Percentiles rank a stretch among this genome's conserved stretches.
Conservation (phyloP, 75 land plant species). For the Picea sitchensis region DNA sequence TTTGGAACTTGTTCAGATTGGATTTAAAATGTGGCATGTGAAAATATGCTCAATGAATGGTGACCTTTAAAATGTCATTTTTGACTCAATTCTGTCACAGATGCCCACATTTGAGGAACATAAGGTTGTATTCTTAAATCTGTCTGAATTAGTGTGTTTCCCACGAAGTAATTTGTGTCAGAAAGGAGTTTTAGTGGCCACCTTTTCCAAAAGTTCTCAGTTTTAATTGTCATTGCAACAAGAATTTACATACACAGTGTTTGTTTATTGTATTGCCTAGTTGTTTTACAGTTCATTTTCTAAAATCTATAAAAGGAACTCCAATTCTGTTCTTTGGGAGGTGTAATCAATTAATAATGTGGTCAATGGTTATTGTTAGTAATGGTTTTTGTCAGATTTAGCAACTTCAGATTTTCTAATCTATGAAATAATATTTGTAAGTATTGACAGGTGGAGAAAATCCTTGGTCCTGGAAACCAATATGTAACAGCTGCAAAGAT, state of each 20-base stretch:
- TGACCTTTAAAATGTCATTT: not conserved
- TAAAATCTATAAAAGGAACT: not conserved
- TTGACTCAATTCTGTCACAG: not conserved
- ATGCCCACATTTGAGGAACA: not conserved
- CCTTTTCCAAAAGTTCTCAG: not conserved
- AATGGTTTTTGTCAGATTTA: not conserved
- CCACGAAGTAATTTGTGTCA: not conserved
- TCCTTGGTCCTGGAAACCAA: constrained; percentile 98
- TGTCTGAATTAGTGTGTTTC: not conserved
- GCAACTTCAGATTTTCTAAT: not conserved
- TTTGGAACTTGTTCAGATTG: not conserved
- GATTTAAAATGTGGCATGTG: not conserved
- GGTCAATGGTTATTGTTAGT: too few relatives aligned
- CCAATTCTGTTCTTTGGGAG: not conserved
- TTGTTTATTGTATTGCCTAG: not conserved
- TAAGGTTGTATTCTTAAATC: not conserved
- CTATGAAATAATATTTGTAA: not conserved
- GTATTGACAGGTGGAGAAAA: constrained; percentile 83
- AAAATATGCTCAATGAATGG: not conserved
- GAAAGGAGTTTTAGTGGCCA: not conserved
- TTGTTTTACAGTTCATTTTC: not conserved
- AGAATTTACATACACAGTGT: not conserved
- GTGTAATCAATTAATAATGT: not conserved
- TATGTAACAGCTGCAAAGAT: constrained; percentile 99
- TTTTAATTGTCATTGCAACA: not conserved